Conservation (phyloP, 1,139 yeast genomes). For the Sugiyamaella grinbergsii region DNA sequence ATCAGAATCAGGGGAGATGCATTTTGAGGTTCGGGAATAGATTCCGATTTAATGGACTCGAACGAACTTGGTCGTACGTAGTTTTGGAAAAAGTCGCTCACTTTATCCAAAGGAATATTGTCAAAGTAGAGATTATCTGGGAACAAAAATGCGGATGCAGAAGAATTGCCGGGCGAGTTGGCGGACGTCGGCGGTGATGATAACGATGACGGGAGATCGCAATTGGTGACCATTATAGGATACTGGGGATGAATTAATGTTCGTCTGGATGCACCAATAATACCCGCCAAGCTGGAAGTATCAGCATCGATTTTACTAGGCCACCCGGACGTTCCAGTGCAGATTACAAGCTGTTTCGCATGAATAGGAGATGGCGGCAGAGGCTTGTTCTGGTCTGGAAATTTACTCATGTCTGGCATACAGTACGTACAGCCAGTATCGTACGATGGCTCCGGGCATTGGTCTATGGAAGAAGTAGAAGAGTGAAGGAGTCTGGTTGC, state of each 20-base stretch:
- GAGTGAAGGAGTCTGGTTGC: conserved; percentile 1
- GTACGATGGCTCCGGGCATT: conserved; percentile 54
- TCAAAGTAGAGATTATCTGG: conserved; percentile 56
- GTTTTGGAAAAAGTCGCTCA: conserved; percentile 49
- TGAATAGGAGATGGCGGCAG: conserved; percentile 50
- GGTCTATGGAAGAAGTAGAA: conserved; percentile 21
- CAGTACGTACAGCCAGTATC: conserved; percentile 70
- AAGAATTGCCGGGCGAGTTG: too few species aligned
- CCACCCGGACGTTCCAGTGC: conserved; percentile 52
- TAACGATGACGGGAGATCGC: conserved; percentile 31
- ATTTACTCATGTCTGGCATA: conserved; percentile 43
- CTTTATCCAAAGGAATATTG: conserved; percentile 40
- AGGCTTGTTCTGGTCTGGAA: conserved; percentile 23
- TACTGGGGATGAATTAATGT: conserved; percentile 41
- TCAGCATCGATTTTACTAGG: conserved; percentile 58
- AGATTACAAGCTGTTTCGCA: conserved; percentile 59
- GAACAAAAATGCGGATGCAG: conserved; percentile 45
- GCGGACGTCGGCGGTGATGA: too few species aligned
- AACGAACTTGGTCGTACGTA: conserved; percentile 31
- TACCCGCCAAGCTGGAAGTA: conserved; percentile 47
- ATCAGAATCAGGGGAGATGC: conserved; percentile 45
- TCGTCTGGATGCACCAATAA: conserved; percentile 18
- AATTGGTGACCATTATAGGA: conserved; percentile 58
- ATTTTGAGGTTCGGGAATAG: conserved; percentile 6
- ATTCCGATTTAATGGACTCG: conserved; percentile 30